Conservation (phyloP, 495 filamentous ascomycete species). For the Trichoderma gamsii region DNA sequence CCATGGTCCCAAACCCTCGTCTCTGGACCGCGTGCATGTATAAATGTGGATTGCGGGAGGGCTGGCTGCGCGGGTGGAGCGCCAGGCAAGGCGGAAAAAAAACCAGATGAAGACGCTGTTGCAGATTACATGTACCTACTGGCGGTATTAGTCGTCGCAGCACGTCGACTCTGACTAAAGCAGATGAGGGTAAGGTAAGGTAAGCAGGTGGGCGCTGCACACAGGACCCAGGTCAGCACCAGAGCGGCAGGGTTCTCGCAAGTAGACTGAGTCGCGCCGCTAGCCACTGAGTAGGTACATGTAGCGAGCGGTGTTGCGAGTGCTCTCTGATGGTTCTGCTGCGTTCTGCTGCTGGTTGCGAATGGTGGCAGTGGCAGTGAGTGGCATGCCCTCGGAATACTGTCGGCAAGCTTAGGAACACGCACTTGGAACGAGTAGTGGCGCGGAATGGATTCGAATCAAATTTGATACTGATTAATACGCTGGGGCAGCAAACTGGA, state of each 20-base stretch:
- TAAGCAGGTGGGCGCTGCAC: background rate
- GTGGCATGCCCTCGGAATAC: too few species aligned
- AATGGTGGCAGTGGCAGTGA: too few species aligned
- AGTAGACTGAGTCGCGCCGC: constrained; percentile 2
- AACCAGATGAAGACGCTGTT: background rate
- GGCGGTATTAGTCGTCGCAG: background rate
- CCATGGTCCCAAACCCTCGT: constrained; percentile 8
- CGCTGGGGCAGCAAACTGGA: background rate
- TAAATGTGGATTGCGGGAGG: constrained; percentile 5
- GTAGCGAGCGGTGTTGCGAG: too few species aligned
- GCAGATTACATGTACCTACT: background rate
- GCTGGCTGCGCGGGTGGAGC: constrained; percentile 7
- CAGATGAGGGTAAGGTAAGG: too few species aligned
- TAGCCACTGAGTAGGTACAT: too few species aligned
- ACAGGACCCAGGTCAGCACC: constrained; percentile 5
- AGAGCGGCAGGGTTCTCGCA: background rate
- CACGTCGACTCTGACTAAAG: too few species aligned
- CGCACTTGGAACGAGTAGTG: too few species aligned
- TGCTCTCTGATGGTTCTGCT: too few species aligned
- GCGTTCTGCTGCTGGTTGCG: too few species aligned
- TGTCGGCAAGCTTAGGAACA: too few species aligned
- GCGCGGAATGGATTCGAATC: too few species aligned
- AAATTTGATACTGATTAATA: too few species aligned
- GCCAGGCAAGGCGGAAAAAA: constrained; percentile 8
- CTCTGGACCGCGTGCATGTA: background rate